Percentiles rank a stretch among this genome's conserved stretches.
phyloP scores from a whole-genome alignment of 2,329 filamentous ascomycete genomes.

The Cadophora malorum region DNA sequence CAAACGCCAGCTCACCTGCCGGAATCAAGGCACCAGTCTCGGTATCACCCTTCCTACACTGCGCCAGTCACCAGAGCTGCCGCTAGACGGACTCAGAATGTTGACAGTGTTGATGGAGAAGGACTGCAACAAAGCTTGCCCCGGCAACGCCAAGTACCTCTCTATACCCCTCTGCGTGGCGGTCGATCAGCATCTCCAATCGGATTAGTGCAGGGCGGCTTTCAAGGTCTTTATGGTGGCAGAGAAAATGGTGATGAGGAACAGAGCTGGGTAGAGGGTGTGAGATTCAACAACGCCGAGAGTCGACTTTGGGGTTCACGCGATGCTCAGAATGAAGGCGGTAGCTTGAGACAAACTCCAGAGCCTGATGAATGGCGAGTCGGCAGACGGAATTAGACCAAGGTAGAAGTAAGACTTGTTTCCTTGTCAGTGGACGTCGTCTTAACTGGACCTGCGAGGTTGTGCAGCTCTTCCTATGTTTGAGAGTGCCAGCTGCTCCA shows the following conservation, averaged over 20 bases:
- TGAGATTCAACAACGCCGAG: constrained; percentile 45
- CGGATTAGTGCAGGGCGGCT: constrained; percentile 52
- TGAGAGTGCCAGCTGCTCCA: background rate
- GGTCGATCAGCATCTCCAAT: constrained; percentile 47
- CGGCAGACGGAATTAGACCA: constrained; percentile 23
- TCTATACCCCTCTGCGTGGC: constrained; percentile 22
- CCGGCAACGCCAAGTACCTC: background rate
- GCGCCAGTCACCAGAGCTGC: constrained; percentile 46
- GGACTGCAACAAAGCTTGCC: constrained; percentile 13
- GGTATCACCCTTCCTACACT: constrained; percentile 52
- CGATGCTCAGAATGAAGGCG: constrained; percentile 34
- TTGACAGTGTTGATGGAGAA: constrained; percentile 29
- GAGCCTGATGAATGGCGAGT: constrained; percentile 41
- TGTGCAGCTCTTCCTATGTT: background rate
- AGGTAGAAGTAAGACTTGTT: background rate
- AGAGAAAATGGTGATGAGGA: constrained; percentile 56
- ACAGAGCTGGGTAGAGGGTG: constrained; percentile 41
- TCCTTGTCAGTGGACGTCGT: background rate
- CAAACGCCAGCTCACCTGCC: constrained; percentile 58
- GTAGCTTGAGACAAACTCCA: constrained; percentile 34
- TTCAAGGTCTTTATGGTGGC: constrained; percentile 55
- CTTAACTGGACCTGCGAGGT: too few relatives aligned
- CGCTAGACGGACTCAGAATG: constrained; percentile 7
- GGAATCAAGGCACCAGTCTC: constrained; percentile 55
- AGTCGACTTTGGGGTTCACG: constrained; percentile 36